Evolutionary conservation across 495 filamentous ascomycete species (phyloP), one percentile per base, ranked within the genome.

Genomic region (Clohesyomyces aquaticus): DNA sequence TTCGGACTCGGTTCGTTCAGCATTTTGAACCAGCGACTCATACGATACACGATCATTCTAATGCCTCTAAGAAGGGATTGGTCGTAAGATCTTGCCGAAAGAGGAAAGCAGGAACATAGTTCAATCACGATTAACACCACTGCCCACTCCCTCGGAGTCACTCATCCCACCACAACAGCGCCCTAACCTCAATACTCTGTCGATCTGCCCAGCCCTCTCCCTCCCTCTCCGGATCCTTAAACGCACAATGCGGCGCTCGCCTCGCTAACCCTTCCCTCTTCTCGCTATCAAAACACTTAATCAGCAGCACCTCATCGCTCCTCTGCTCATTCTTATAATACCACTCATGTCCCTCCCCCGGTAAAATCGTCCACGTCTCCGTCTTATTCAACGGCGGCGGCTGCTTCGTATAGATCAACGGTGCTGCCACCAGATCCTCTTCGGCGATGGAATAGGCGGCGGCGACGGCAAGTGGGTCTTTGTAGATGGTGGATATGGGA

Each of bases 251-350:
- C 55, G 55, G 55, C 41, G 55, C 55, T 3, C 55, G 19, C 23
- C 55, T 58, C 19, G 41, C 55, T 23, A 58, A 1, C 4, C 23
- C 55, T 23, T 58, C 55, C 55, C 16, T 18, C 42, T 18, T 19
- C 35, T 25, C n/a, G 18, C 55, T 58, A 47, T 58, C 55, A 47
- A 58, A 58, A 47, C 55, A 58, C 29, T 58, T 58, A 21, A 58
- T 58, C 21, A 58, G 25, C 23, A 32, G 25, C 38, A 58, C 55
- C 35, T 58, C 55, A 23, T 41, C 38, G 2, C 14, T 12, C 38
- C 38, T 3, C 41, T 46, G 35, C 38, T 46, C 41, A 47, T 58
- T 58, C 41, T 47, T 58, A 25, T 12, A 58, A 18, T 46, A 58
- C 55, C 55, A 58, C 55, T 46, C 27, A 28, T 58, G 35, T 10